Evolutionary conservation across 2,329 filamentous ascomycete species (phyloP).

Genomic region (Talaromyces sp.): DNA sequence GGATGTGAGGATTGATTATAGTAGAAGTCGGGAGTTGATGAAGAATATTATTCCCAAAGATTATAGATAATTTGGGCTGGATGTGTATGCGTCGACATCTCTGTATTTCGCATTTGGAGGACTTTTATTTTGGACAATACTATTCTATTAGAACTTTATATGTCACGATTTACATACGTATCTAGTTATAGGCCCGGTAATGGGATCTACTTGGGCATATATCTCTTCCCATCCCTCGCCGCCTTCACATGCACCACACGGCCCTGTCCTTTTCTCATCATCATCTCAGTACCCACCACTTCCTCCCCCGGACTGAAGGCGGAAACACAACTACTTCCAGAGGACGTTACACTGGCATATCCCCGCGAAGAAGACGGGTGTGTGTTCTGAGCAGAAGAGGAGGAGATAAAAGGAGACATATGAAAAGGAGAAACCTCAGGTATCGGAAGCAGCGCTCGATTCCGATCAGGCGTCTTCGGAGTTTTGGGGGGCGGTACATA

Average conservation of each 20-base stretch:
- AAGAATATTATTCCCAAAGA: constrained; percentile 18
- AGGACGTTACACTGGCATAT: not conserved
- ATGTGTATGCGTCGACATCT: not conserved
- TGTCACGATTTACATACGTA: not conserved
- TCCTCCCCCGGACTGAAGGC: not conserved
- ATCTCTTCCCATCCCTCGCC: not conserved
- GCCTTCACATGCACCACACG: not conserved
- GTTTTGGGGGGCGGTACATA: not conserved
- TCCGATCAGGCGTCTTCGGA: not conserved
- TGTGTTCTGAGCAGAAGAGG: not conserved
- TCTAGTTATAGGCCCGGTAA: no score
- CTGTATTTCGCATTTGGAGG: not conserved
- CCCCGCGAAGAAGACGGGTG: not conserved
- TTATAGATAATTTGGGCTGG: constrained; percentile 1
- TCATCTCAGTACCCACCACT: not conserved
- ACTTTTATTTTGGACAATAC: no score
- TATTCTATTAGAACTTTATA: not conserved
- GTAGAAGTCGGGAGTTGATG: constrained; percentile 16
- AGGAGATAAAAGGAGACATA: not conserved
- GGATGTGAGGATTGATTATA: constrained; percentile 17
- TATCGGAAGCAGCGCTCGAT: not conserved
- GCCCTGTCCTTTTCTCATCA: not conserved
- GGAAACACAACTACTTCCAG: not conserved
- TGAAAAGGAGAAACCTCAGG: not conserved
- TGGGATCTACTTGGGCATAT: not conserved